Base-by-base conservation (phyloP, 805 yeast species). In the Hanseniaspora nectarophila region DNA sequence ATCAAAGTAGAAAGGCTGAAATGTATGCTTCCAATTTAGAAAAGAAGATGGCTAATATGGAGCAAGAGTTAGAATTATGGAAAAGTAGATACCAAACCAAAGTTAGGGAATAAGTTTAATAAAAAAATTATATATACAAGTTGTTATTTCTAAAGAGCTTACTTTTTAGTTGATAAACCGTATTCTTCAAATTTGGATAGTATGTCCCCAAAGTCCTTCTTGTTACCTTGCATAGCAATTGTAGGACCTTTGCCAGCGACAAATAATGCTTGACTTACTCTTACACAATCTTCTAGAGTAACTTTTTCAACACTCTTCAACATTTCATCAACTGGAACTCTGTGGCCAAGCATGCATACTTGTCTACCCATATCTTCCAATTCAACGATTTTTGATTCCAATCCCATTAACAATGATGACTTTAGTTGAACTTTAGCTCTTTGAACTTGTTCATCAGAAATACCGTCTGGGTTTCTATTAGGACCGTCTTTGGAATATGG, bases 281-380 rank as follows among this genome's bases (percentile, higher is more conserved):
- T 69, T 53, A 74, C 75, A 42, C 92, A 73, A 63, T 90, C 96
- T 5, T 67, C 68, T 3, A 79, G 73, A 0, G 85, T 75, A 56
- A 92, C 74, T 10, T 65, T 63, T 54, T 84, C 88, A 56, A 92
- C 87, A 60, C 80, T 79, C 6, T 66, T 70, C 53, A 90, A 81
- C 95, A 90, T 88, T 60, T 88, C 95, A 32, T 72, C 69, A 8
- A 87, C 81, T 13, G 85, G 78, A 8, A 89, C 76, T 57, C 84
- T 77, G 57, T 75, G 76, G 40, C 87, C 86, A 63, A 84, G 87
- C 43, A 85, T 78, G 66, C 85, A 95, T 24, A 92, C 79, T 66
- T 92, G 98, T 66, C 97, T 79, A 13, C 97, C 97, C 68, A 89
- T 73, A 61, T 92, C 98, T 67, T 92, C 98, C 53, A 92, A 71